Evolutionary conservation across 148 eudicot species (phyloP).

Genomic region (Simmondsia chinensis): DNA sequence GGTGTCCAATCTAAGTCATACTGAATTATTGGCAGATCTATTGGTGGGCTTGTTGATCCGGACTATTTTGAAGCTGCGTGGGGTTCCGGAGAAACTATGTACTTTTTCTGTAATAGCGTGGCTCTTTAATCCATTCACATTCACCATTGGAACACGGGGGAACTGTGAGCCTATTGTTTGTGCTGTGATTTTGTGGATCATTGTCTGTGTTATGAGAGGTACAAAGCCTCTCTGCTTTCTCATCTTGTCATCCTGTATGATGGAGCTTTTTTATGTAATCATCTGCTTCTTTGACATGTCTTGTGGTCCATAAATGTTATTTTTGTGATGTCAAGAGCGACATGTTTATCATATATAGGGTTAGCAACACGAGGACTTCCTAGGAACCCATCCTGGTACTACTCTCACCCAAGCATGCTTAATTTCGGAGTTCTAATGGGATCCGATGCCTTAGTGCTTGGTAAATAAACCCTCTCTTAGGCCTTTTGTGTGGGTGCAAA

Average conservation of each 20-base stretch:
- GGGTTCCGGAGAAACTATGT: slow-evolving; percentile 62
- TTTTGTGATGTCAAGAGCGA: too few species aligned
- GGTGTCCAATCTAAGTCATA: too few species aligned
- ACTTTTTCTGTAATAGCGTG: slow-evolving; percentile 57
- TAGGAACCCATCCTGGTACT: too few species aligned
- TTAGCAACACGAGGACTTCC: too few species aligned
- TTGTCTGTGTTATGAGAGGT: slow-evolving; percentile 84
- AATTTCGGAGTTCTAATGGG: too few species aligned
- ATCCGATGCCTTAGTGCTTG: too few species aligned
- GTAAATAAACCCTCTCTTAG: too few species aligned
- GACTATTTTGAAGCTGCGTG: slow-evolving; percentile 72
- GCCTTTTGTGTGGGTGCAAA: too few species aligned
- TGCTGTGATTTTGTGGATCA: slow-evolving; percentile 87
- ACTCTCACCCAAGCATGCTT: too few species aligned
- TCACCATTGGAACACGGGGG: slow-evolving; percentile 99
- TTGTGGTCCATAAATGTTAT: too few species aligned
- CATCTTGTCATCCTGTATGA: background rate
- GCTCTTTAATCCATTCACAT: slow-evolving; percentile 98
- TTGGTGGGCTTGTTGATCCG: slow-evolving; percentile 70
- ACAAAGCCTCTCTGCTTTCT: slow-evolving; percentile 16
- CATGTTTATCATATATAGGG: too few species aligned
- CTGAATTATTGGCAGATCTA: slow-evolving; percentile 70
- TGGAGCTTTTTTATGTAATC: background rate
- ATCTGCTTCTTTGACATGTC: too few species aligned
- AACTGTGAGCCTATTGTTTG: slow-evolving; percentile 95